Evolutionary conservation across 305 asterid species (phyloP).

Genomic region (Caryopteris hybrid): DNA sequence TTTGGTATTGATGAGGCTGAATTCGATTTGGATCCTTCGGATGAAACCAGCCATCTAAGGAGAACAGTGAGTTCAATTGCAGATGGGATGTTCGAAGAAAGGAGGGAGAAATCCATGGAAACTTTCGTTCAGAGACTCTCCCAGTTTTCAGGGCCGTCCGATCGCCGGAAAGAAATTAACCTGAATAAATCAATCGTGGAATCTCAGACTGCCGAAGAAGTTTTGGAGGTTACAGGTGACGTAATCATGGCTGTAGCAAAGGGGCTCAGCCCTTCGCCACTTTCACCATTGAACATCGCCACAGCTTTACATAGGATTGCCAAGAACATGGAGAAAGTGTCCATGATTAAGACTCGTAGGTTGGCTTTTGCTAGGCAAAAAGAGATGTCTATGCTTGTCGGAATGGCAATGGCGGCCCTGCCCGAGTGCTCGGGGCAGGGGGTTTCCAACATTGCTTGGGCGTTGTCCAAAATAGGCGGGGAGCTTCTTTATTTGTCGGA

Average conservation of each 20-base stretch:
- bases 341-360: slow-evolving; percentile 55
- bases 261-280: slow-evolving; percentile 95
- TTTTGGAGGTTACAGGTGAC: slow-evolving; percentile 75
- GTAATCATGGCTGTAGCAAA: slow-evolving; percentile 67
- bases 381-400: slow-evolving; percentile 93
- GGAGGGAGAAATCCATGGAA: slow-evolving; percentile 60
- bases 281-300: slow-evolving; percentile 80
- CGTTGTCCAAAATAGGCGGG: slow-evolving; percentile 88
- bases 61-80: slow-evolving; percentile 50
- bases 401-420: slow-evolving; percentile 83
- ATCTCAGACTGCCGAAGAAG: slow-evolving; percentile 82
- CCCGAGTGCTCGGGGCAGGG: slow-evolving; percentile 93
- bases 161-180: slow-evolving; percentile 77
- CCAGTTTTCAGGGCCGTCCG: slow-evolving; percentile 80
- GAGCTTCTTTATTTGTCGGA: slow-evolving; percentile 91
- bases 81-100: slow-evolving; percentile 75
- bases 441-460: slow-evolving; percentile 88
- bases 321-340: slow-evolving; percentile 90
- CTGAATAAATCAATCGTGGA: slow-evolving; percentile 78
- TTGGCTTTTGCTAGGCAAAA: slow-evolving; percentile 76
- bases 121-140: slow-evolving; percentile 76
- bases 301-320: slow-evolving; percentile 92
- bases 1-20: slow-evolving; percentile 32
- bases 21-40: slow-evolving; percentile 27
- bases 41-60: slow-evolving; percentile 35